A percentile compares a stretch with the other conserved stretches of the same genome.
These are phyloP conservation scores for Globisporangium orthogonon DNA, from an alignment of 352 stramenopile genomes.

Conservation along the genomic window DNA sequence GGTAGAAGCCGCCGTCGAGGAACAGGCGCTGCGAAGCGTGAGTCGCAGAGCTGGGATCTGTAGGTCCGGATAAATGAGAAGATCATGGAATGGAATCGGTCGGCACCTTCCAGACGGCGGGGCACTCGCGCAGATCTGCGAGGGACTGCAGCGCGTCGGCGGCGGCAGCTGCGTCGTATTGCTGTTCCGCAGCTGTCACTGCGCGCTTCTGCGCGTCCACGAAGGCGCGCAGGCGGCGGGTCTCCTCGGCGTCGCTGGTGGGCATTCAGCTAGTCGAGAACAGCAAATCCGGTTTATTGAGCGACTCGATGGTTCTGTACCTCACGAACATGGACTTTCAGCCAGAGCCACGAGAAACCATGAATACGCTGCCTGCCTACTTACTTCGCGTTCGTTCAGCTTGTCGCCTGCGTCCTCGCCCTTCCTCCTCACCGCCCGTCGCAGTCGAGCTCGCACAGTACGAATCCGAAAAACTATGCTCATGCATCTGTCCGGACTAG, in stretches of 20 bases:
- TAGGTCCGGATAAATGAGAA: not conserved
- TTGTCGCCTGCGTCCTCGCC: too few species aligned
- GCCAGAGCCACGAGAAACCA: not conserved
- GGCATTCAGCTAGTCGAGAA: not conserved
- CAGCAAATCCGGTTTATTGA: not conserved
- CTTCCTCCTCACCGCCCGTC: too few species aligned
- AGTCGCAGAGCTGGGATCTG: not conserved
- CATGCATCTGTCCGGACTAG: too few species aligned
- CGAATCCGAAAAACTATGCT: too few species aligned
- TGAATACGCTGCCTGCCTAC: too few species aligned
- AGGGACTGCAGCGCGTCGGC: conserved; percentile 26
- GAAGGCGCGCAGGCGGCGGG: conserved; percentile 30
- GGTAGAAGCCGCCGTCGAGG: conserved; percentile 40
- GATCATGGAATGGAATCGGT: not conserved
- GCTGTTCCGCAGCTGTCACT: conserved; percentile 35
- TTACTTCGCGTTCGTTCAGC: too few species aligned
- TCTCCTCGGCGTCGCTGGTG: conserved; percentile 10
- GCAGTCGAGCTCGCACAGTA: too few species aligned
- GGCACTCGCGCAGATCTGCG: conserved; percentile 14
- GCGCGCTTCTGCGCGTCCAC: conserved; percentile 38
- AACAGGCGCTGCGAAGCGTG: conserved; percentile 30
- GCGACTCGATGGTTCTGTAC: not conserved
- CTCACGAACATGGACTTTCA: too few species aligned
- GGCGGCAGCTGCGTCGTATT: conserved; percentile 35
- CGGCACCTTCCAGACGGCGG: conserved; percentile 39